phyloP scores from a whole-genome alignment of 1,284 basidiomycete genomes.

The Naganishia liquefaciens region DNA sequence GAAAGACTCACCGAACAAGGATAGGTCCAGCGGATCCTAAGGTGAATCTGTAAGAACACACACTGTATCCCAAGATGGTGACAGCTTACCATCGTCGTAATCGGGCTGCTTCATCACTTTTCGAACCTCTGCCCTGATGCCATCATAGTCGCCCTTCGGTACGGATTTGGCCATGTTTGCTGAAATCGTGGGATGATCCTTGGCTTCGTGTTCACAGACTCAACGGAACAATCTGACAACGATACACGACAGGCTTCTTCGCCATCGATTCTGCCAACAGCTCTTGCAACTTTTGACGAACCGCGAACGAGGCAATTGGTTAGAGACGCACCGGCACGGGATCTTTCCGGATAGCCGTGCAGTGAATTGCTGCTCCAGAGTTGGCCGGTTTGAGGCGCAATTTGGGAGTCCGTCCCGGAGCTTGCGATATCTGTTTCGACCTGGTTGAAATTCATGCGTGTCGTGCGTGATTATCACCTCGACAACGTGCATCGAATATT shows the following conservation, averaged over 20 bases:
- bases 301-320: constrained; percentile 1
- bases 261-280: background rate
- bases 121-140: constrained; percentile 48
- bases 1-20: constrained; percentile 45
- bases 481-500: no score
- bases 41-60: no score
- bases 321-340: background rate
- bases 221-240: no score
- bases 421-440: no score
- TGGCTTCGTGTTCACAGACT: background rate
- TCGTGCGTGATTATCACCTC: no score
- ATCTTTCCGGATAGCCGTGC: background rate
- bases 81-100: constrained; percentile 50
- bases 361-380: background rate
- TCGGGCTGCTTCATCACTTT: constrained; percentile 52
- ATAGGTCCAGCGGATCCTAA: constrained; percentile 49
- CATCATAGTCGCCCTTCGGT: constrained; percentile 35
- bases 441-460: no score
- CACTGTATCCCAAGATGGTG: no score
- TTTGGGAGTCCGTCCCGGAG: no score
- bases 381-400: background rate
- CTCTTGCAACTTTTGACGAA: constrained; percentile 8
- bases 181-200: background rate
- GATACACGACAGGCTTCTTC: no score
- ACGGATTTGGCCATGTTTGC: constrained; percentile 26